phyloP scores from a whole-genome alignment of 352 stramenopile species.

The Phytophthora capsici region DNA sequence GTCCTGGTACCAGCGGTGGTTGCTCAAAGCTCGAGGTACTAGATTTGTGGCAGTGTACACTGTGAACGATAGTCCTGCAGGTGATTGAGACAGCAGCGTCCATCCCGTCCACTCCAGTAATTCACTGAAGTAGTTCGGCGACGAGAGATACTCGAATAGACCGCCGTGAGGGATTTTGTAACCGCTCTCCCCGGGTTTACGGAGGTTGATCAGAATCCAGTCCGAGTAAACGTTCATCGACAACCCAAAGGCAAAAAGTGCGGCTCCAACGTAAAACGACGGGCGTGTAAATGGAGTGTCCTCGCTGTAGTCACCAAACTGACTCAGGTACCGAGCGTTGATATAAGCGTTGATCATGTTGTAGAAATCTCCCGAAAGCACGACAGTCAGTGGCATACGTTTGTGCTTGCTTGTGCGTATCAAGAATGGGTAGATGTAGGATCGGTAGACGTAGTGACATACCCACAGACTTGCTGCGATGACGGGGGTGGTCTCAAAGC shows the following conservation, averaged over 20 bases:
- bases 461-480: constrained; percentile 63
- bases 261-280: constrained; percentile 62
- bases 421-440: constrained; percentile 76
- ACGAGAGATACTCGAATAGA: constrained; percentile 76
- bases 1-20: constrained; percentile 63
- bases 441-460: constrained; percentile 73
- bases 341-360: constrained; percentile 80
- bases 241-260: constrained; percentile 60
- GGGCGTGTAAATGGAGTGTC: constrained; percentile 41
- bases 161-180: constrained; percentile 69
- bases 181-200: constrained; percentile 55
- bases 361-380: constrained; percentile 62
- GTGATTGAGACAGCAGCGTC: constrained; percentile 64
- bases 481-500: constrained; percentile 44
- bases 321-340: constrained; percentile 69
- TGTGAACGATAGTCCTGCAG: constrained; percentile 53
- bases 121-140: constrained; percentile 81
- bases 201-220: constrained; percentile 71
- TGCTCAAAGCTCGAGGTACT: constrained; percentile 51
- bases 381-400: constrained; percentile 65
- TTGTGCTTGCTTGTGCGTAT: constrained; percentile 61
- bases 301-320: constrained; percentile 59
- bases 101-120: constrained; percentile 80
- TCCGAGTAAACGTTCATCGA: constrained; percentile 75
- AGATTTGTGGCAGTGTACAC: constrained; percentile 62